A percentile compares a stretch with the other conserved stretches of the same genome.
Evolutionary conservation across 169 alveolate species (phyloP).

Genomic region (Plasmodium coatneyi): DNA sequence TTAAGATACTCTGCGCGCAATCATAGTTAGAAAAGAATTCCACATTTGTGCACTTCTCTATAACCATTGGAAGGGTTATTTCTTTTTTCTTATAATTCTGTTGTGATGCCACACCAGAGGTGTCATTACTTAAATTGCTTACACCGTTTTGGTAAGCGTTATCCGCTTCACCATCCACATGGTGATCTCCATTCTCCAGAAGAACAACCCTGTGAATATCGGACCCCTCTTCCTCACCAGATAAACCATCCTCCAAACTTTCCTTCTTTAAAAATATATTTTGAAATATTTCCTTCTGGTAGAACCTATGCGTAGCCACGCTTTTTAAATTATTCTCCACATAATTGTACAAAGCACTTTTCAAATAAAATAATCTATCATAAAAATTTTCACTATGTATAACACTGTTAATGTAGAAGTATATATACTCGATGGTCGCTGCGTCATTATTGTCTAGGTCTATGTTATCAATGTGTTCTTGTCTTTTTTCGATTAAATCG

Average conservation of each 20-base stretch:
- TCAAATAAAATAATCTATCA: conserved; percentile 70
- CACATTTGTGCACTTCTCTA: conserved; percentile 38
- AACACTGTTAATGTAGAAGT: conserved; percentile 58
- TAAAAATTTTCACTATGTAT: conserved; percentile 73
- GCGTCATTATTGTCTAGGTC: conserved; percentile 65
- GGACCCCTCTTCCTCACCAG: neutral
- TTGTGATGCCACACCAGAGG: neutral
- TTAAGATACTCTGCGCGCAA: conserved; percentile 33
- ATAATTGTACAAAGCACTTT: conserved; percentile 42
- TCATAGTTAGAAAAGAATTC: conserved; percentile 37
- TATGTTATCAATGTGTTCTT: conserved; percentile 52
- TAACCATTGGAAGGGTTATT: neutral
- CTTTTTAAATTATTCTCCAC: conserved; percentile 66
- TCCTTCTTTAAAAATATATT: conserved; percentile 49
- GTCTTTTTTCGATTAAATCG: conserved; percentile 66
- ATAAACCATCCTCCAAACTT: neutral
- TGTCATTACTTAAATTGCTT: neutral
- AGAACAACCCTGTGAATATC: neutral
- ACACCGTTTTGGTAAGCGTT: neutral
- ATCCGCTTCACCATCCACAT: neutral
- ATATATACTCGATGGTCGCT: conserved; percentile 54
- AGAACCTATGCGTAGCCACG: conserved; percentile 73
- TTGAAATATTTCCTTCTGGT: conserved; percentile 73
- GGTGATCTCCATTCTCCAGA: neutral
- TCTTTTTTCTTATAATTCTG: conserved; percentile 6